Evolutionary conservation across 768 basidiomycete genomes (phyloP).

Genomic region (Tricholoma flavovirens): DNA sequence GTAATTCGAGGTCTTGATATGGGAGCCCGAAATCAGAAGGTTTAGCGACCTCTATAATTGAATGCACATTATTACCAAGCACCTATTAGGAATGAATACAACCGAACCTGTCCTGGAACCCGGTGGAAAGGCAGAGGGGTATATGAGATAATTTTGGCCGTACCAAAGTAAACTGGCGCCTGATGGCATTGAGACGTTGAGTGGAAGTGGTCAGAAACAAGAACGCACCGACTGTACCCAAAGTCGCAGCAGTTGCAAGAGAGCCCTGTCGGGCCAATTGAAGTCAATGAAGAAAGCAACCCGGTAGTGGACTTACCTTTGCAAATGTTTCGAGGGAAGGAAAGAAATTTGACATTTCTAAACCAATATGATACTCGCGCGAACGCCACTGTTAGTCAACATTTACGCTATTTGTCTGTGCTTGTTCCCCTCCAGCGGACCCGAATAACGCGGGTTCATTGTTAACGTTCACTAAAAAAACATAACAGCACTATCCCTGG

Average conservation of each 20-base stretch:
- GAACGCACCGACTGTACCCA: conserved; percentile 51
- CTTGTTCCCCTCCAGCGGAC: no score
- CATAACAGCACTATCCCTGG: no score
- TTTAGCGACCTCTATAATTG: conserved; percentile 53
- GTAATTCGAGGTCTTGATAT: conserved; percentile 69
- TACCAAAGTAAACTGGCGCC: conserved; percentile 75
- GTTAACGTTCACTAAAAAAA: no score
- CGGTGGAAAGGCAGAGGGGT: conserved; percentile 74
- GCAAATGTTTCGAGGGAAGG: conserved; percentile 44
- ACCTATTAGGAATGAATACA: background rate
- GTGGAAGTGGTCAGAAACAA: background rate
- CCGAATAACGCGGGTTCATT: no score
- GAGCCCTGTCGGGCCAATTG: conserved; percentile 35
- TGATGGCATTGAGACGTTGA: conserved; percentile 20
- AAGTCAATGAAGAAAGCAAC: background rate
- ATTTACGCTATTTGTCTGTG: background rate
- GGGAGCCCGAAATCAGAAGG: conserved; percentile 68
- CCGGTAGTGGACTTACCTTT: conserved; percentile 31
- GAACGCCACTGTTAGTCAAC: no score
- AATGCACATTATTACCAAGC: conserved; percentile 7
- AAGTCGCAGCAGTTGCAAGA: conserved; percentile 49
- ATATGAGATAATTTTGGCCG: conserved; percentile 86
- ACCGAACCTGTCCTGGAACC: conserved; percentile 69
- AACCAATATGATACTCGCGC: background rate
- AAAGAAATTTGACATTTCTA: conserved; percentile 19